These are phyloP conservation scores for Neurospora sp. DNA, from an alignment of 495 filamentous ascomycete genomes.

Conservation along the genomic window DNA sequence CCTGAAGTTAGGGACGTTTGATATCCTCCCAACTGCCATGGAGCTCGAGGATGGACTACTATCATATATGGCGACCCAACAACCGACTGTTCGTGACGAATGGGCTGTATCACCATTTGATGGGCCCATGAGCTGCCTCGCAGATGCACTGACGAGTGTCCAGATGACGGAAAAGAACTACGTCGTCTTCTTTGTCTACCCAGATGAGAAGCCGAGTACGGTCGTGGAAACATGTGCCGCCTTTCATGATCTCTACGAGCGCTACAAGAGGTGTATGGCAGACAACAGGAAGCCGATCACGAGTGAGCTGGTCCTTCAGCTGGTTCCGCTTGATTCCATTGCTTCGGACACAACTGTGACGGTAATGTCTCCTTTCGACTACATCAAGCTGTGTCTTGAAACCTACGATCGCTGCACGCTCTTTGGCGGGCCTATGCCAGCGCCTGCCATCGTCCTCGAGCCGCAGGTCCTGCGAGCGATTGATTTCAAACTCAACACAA, in stretches of 20 bases:
- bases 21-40: constrained; percentile 41
- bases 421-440: constrained; percentile 40
- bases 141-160: constrained; percentile 25
- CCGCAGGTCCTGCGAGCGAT: constrained; percentile 60
- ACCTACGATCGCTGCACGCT: constrained; percentile 77
- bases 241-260: constrained; percentile 65
- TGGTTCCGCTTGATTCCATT: constrained; percentile 66
- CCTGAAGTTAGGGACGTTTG: constrained; percentile 66
- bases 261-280: constrained; percentile 48
- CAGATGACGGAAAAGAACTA: constrained; percentile 43
- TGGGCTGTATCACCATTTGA: constrained; percentile 19
- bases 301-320: constrained; percentile 72
- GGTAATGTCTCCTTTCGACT: constrained; percentile 56
- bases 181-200: constrained; percentile 82
- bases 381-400: constrained; percentile 63
- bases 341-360: constrained; percentile 54
- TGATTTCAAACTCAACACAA: constrained; percentile 64
- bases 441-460: constrained; percentile 69
- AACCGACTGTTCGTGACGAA: constrained; percentile 22
- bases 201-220: constrained; percentile 51
- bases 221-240: constrained; percentile 69
- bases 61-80: constrained; percentile 23
- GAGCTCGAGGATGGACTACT: constrained; percentile 51
- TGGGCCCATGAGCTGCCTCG: constrained; percentile 25
- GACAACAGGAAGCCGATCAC: constrained; percentile 38